Base-by-base conservation (phyloP, 1,284 basidiomycete species). In the Moesziomyces parantarcticus region DNA sequence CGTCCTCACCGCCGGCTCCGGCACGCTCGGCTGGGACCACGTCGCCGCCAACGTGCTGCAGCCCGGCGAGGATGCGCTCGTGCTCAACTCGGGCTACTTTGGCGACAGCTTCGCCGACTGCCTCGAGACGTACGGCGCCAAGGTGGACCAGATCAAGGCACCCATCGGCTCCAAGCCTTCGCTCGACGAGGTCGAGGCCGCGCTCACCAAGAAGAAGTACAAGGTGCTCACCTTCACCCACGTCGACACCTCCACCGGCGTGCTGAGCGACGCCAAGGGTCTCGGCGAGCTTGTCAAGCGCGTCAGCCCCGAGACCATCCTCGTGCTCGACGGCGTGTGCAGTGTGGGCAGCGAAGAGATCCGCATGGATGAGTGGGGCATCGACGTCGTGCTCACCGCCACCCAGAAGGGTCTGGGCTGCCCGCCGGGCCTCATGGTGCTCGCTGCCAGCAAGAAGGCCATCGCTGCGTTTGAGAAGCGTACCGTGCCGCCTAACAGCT, bases 341-440 rank as follows among this genome's bases (percentile, higher is more conserved):
- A 91, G 94, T 8, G 94, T 98, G 14, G 96, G 92, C 0, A 94
- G 92, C 76, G 96, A 99, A 84, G 94, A 98, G 85, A 96, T 99
- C 79, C 89, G 88, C 58, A 82, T 97, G 87, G 96, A 98, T 77
- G 91, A 89, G 18, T 99, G 96, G 97, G 90, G 89, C 26, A 88
- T 99, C 61, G 97, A 99, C 79, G 89, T 95, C 20, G 90, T 98
- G 46, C 84, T 97, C 52, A 90, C 91, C 16, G 96, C 94, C 13
- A 92, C 91, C 61, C 96, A 99, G 85, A 99, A 99, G 85, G 96
- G 97, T 49, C 89, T 99, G 26, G 92, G 95, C 43, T 90, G 90
- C 9, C 97, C 97, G n/a, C 95, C 96, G 18, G 96, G 96, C 56
- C 87, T 99, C 36, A 92, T 92, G 81, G 89, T 99, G 72, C 86